Percentiles rank a stretch among this genome's conserved stretches.
phyloP scores from a whole-genome alignment of 805 yeast genomes.

The Candida orba region DNA sequence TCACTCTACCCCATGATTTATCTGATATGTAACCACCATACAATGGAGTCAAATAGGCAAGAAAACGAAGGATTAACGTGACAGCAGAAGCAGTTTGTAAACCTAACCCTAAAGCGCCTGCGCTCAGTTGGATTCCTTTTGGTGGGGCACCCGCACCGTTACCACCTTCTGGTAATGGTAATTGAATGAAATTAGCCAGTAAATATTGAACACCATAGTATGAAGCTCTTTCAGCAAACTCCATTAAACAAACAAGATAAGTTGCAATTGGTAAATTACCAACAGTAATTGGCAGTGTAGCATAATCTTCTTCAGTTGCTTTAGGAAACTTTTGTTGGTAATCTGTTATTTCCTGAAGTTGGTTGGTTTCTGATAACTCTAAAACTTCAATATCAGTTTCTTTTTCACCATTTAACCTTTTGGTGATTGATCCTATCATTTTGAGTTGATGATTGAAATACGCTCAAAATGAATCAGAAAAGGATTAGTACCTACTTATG shows the following conservation, averaged over 20 bases:
- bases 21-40: constrained; percentile 71
- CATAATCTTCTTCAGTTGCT: constrained; percentile 40
- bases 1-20: constrained; percentile 63
- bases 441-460: no score
- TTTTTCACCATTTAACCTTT: no score
- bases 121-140: constrained; percentile 12
- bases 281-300: constrained; percentile 26
- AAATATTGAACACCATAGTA: constrained; percentile 73
- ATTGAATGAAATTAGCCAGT: constrained; percentile 72
- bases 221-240: constrained; percentile 75
- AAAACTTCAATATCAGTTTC: no score
- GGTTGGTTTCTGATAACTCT: no score
- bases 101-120: constrained; percentile 58
- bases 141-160: constrained; percentile 26
- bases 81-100: constrained; percentile 62
- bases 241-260: constrained; percentile 55
- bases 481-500: no score
- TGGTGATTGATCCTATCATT: no score
- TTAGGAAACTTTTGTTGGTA: constrained; percentile 6
- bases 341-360: no score
- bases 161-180: constrained; percentile 31
- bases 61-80: constrained; percentile 67
- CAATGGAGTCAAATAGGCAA: constrained; percentile 75
- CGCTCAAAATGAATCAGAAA: no score
- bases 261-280: constrained; percentile 40